phyloP scores from a whole-genome alignment of 306 rosid species.

The Vigna angularis region DNA sequence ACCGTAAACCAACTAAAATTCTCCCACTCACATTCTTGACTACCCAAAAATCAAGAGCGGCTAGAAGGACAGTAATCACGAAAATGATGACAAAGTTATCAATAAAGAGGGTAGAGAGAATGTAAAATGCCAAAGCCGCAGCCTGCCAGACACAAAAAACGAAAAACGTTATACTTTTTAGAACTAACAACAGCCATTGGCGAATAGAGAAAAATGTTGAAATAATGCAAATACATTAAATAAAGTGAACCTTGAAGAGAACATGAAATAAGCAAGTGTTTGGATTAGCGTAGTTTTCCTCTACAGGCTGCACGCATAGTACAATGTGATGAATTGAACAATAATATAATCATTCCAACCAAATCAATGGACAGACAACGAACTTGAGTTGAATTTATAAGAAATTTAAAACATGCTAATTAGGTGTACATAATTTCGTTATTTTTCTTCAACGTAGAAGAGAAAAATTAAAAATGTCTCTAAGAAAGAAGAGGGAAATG shows the following conservation, averaged over 20 bases:
- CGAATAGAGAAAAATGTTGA: neutral
- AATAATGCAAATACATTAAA: slow-evolving; percentile 9
- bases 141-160: slow-evolving; percentile 59
- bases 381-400: neutral
- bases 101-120: slow-evolving; percentile 73
- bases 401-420: too few relatives aligned
- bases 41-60: slow-evolving; percentile 93
- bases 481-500: neutral
- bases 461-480: neutral
- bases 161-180: neutral
- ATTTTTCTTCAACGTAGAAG: neutral
- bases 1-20: slow-evolving; percentile 87
- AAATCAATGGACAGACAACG: neutral
- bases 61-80: slow-evolving; percentile 84
- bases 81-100: slow-evolving; percentile 84
- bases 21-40: slow-evolving; percentile 95
- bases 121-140: slow-evolving; percentile 80
- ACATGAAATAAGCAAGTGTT: slow-evolving; percentile 85
- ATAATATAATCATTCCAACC: neutral
- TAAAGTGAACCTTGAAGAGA: slow-evolving; percentile 71
- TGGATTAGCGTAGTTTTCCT: slow-evolving; percentile 85
- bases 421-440: too few relatives aligned
- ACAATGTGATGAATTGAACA: slow-evolving; percentile 8
- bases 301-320: slow-evolving; percentile 61
- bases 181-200: slow-evolving; percentile 12